Conservation (phyloP, 2,329 filamentous ascomycete species). For the Rhynchosporium secalis region DNA sequence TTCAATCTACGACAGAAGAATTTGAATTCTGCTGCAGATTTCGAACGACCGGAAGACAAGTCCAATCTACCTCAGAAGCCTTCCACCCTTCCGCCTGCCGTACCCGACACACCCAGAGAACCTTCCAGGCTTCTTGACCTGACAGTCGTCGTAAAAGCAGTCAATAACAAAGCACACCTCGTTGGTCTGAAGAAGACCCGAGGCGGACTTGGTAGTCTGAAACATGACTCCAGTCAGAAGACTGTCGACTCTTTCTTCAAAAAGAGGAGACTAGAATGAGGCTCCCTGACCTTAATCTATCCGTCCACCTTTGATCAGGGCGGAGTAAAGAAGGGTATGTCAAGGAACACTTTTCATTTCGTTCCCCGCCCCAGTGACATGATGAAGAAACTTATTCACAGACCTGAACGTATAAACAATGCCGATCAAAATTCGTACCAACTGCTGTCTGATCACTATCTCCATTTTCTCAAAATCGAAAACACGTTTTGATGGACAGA, state of each 20-base stretch:
- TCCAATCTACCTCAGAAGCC: constrained; percentile 12
- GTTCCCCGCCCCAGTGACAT: constrained; percentile 46
- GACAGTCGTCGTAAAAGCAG: constrained; percentile 54
- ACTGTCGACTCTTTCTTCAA: constrained; percentile 79
- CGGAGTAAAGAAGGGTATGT: constrained; percentile 44
- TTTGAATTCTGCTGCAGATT: not conserved
- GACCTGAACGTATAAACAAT: constrained; percentile 57
- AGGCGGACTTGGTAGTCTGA: constrained; percentile 78
- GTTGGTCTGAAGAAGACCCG: constrained; percentile 73
- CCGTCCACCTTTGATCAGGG: not conserved
- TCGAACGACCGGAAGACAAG: not conserved
- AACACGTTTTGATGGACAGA: not conserved
- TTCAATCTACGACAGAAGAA: not conserved
- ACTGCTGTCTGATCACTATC: constrained; percentile 72
- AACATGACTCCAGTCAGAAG: constrained; percentile 73
- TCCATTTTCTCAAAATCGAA: not conserved
- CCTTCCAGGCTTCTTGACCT: constrained; percentile 41
- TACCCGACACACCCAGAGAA: not conserved
- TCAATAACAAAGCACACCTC: constrained; percentile 74
- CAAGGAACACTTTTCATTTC: constrained; percentile 29
- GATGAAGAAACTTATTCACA: constrained; percentile 75
- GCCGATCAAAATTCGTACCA: constrained; percentile 59
- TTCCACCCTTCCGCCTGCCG: not conserved
- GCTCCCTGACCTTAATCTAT: not conserved
- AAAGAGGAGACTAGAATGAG: constrained; percentile 44